phyloP scores from a whole-genome alignment of 257 asterid species.

The Ilex asprella region DNA sequence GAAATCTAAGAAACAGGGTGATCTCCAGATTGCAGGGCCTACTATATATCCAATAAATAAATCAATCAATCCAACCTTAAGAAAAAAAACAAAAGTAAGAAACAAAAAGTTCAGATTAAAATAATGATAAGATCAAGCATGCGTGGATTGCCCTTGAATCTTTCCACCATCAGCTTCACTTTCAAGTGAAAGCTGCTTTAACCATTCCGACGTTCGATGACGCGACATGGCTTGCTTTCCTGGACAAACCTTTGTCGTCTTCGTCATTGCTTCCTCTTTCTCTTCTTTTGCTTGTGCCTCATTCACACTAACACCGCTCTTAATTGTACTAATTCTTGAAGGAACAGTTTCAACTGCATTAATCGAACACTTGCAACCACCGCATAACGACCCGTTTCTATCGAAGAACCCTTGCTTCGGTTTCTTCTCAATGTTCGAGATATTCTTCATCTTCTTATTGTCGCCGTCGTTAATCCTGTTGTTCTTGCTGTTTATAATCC shows the following conservation, averaged over 20 bases:
- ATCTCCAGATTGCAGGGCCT: no score
- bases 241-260: slow-evolving; percentile 3
- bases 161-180: slow-evolving; percentile 17
- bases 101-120: no score
- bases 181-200: slow-evolving; percentile 78
- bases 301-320: slow-evolving; percentile 25
- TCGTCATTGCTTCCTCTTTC: neutral
- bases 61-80: no score
- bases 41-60: no score
- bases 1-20: no score
- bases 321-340: slow-evolving; percentile 20
- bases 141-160: no score
- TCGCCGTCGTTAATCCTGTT: slow-evolving; percentile 9
- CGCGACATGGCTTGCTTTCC: slow-evolving; percentile 53
- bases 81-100: no score
- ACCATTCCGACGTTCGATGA: slow-evolving; percentile 84
- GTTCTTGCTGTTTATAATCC: slow-evolving; percentile 28
- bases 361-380: slow-evolving; percentile 56
- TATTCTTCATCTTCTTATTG: slow-evolving; percentile 4
- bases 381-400: slow-evolving; percentile 20
- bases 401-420: slow-evolving; percentile 21
- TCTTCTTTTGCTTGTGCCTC: slow-evolving; percentile 14
- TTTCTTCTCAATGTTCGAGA: slow-evolving; percentile 11
- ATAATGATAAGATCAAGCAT: no score
- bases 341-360: slow-evolving; percentile 46